A percentile compares a stretch with the other conserved stretches of the same genome.
These are phyloP conservation scores for Geopyxis carbonaria DNA, from an alignment of 495 filamentous ascomycete species.

Conservation along the genomic window DNA sequence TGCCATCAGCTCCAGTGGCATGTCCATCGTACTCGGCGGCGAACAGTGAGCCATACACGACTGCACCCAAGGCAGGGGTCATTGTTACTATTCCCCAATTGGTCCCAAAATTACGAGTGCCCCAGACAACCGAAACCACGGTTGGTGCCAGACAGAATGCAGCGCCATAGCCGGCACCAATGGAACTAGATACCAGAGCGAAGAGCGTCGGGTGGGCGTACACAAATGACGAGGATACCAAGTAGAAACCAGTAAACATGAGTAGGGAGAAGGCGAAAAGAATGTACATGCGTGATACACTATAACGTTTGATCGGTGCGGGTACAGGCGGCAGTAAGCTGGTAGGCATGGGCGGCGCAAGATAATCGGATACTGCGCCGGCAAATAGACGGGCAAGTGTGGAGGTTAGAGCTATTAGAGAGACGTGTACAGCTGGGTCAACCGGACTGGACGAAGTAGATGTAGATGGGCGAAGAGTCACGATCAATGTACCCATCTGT, in stretches of 20 bases:
- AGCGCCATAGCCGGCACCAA: slow-evolving; percentile 84
- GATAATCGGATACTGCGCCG: slow-evolving; percentile 69
- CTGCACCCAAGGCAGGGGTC: slow-evolving; percentile 69
- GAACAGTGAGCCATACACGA: slow-evolving; percentile 74
- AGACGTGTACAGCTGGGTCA: slow-evolving; percentile 74
- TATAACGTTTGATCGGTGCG: slow-evolving; percentile 28
- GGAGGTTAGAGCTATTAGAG: slow-evolving; percentile 73
- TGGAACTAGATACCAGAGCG: slow-evolving; percentile 58
- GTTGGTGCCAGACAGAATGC: slow-evolving; percentile 80
- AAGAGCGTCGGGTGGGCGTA: slow-evolving; percentile 52
- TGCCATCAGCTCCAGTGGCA: slow-evolving; percentile 23
- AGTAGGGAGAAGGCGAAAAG: slow-evolving; percentile 57
- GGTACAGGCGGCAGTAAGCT: slow-evolving; percentile 21
- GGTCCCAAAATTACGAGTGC: slow-evolving; percentile 93
- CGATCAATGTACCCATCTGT: slow-evolving; percentile 72
- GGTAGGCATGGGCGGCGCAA: slow-evolving; percentile 49
- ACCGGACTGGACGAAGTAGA: slow-evolving; percentile 30
- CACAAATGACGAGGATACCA: slow-evolving; percentile 54
- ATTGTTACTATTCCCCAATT: slow-evolving; percentile 94
- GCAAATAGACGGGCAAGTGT: slow-evolving; percentile 75
- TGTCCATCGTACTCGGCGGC: slow-evolving; percentile 53
- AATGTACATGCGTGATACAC: slow-evolving; percentile 62
- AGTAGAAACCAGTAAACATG: slow-evolving; percentile 56
- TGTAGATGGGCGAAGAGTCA: slow-evolving; percentile 54
- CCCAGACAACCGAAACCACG: slow-evolving; percentile 87